Percentiles rank a stretch among this genome's conserved stretches.
phyloP scores from a whole-genome alignment of 2,329 filamentous ascomycete species.

The Colletotrichum chlorophyti region DNA sequence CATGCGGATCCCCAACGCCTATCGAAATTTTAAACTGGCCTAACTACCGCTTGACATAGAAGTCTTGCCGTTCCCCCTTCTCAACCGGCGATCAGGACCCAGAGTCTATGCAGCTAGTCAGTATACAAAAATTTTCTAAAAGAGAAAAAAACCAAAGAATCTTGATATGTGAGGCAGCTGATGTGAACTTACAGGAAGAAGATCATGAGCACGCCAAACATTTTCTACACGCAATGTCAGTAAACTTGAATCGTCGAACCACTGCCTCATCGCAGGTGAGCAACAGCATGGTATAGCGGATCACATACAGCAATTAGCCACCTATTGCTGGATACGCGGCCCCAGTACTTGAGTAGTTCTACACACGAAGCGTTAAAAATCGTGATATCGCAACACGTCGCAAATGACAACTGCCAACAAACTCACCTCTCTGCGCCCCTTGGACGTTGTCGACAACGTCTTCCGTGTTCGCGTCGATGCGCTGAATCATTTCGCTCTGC shows the following conservation, averaged over 20 bases:
- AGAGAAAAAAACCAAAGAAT: too few relatives aligned
- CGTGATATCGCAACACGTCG: background rate
- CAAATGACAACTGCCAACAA: background rate
- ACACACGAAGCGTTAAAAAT: background rate
- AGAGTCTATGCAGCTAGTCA: conserved; percentile 51
- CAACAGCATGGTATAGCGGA: background rate
- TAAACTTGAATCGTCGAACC: background rate
- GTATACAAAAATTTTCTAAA: background rate
- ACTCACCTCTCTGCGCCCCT: conserved; percentile 75
- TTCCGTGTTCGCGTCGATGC: conserved; percentile 96
- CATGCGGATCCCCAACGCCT: too few relatives aligned
- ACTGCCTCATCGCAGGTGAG: background rate
- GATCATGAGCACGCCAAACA: conserved; percentile 92
- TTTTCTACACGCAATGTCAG: conserved; percentile 46
- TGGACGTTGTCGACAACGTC: conserved; percentile 99
- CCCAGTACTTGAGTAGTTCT: conserved; percentile 97
- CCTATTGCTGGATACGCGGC: conserved; percentile 88
- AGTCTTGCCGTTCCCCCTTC: background rate
- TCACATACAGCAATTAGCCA: conserved; percentile 77
- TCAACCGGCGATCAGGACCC: conserved; percentile 70
- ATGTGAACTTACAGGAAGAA: conserved; percentile 70
- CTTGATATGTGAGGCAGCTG: too few relatives aligned
- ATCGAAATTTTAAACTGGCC: background rate
- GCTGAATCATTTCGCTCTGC: conserved; percentile 96
- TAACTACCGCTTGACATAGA: background rate